Conservation (phyloP, 169 alveolate genomes). For the Plasmodium sp. region DNA sequence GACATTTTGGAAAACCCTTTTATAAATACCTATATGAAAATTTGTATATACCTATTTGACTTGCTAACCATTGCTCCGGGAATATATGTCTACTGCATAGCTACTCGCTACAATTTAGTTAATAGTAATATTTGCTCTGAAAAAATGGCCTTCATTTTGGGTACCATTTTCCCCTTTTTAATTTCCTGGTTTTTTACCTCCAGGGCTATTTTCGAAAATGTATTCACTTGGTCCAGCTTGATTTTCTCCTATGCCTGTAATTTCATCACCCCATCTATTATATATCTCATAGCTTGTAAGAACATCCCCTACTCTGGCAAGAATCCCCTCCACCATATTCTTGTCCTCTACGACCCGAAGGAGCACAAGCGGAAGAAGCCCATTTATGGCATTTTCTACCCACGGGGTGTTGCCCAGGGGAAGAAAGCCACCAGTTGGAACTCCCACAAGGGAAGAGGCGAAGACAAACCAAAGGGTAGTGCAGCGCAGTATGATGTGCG, state of each 20-base stretch:
- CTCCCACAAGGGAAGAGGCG: background rate
- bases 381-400: background rate
- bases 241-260: constrained; percentile 73
- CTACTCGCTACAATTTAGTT: constrained; percentile 81
- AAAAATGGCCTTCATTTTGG: constrained; percentile 76
- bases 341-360: constrained; percentile 61
- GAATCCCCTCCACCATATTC: constrained; percentile 55
- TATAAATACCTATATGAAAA: constrained; percentile 44
- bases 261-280: constrained; percentile 74
- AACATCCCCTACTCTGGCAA: constrained; percentile 70
- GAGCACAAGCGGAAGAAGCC: constrained; percentile 27
- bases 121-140: constrained; percentile 80
- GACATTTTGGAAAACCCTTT: constrained; percentile 75
- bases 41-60: constrained; percentile 79
- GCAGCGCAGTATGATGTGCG: background rate
- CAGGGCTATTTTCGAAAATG: constrained; percentile 40
- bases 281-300: constrained; percentile 73
- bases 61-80: constrained; percentile 81
- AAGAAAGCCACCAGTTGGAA: background rate
- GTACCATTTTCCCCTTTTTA: constrained; percentile 81
- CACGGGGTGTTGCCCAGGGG: background rate
- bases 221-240: constrained; percentile 73
- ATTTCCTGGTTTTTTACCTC: constrained; percentile 78
- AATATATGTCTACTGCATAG: constrained; percentile 80
- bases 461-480: background rate